phyloP scores from a whole-genome alignment of 1,284 basidiomycete species.

The Melanopsichium pennsylvanicum region DNA sequence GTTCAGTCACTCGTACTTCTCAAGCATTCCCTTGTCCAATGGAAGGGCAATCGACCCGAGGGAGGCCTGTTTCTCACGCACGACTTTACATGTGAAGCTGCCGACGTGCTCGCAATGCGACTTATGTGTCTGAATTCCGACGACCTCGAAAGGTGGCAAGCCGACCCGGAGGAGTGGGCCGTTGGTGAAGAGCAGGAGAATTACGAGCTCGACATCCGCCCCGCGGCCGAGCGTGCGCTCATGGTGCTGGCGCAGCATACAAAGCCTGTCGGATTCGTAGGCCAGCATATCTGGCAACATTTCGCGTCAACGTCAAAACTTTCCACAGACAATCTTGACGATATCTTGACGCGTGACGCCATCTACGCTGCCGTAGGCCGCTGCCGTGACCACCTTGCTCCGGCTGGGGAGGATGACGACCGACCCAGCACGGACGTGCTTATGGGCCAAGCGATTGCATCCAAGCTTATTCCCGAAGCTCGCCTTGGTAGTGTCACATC shows the following conservation, averaged over 20 bases:
- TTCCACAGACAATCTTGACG: conserved; percentile 34
- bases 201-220: conserved; percentile 59
- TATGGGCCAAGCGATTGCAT: conserved; percentile 46
- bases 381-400: conserved; percentile 51
- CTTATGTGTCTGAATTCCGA: conserved; percentile 57
- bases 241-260: conserved; percentile 50
- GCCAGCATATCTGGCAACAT: conserved; percentile 53
- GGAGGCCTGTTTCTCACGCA: conserved; percentile 45
- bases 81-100: conserved; percentile 48
- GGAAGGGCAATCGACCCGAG: conserved; percentile 49
- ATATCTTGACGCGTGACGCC: conserved; percentile 56
- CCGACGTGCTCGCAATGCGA: conserved; percentile 52
- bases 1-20: conserved; percentile 60
- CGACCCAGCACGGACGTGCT: conserved; percentile 27
- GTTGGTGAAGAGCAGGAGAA: conserved; percentile 58
- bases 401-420: conserved; percentile 39
- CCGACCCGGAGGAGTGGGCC: conserved; percentile 57
- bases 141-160: conserved; percentile 59
- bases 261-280: conserved; percentile 44
- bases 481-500: conserved; percentile 22
- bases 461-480: conserved; percentile 57
- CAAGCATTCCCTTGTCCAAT: conserved; percentile 50
- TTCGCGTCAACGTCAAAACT: conserved; percentile 41
- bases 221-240: conserved; percentile 59
- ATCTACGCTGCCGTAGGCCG: conserved; percentile 58